These are phyloP conservation scores for Pinus taeda DNA, from an alignment of 75 land plant genomes.

Conservation along the genomic window DNA sequence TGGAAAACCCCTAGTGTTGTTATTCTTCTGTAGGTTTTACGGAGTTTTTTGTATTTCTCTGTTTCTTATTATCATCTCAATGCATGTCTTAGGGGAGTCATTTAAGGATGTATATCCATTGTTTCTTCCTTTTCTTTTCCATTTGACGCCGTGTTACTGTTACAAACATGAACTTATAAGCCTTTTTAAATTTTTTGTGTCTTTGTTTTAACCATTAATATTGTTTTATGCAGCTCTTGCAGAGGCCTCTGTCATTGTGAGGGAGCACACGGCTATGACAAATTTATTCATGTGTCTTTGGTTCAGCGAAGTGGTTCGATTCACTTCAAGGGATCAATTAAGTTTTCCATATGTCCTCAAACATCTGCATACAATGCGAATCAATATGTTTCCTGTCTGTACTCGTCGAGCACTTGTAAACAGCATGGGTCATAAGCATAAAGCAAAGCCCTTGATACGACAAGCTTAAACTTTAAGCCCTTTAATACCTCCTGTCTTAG, in stretches of 20 bases:
- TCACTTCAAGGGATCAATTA: conserved; percentile 96
- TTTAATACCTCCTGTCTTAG: too few relatives aligned
- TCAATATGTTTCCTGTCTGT: conserved; percentile 96
- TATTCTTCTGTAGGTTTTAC: too few relatives aligned
- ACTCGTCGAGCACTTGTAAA: conserved; percentile 96
- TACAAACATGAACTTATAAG: too few relatives aligned
- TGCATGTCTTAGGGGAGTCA: too few relatives aligned
- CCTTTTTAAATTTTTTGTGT: too few relatives aligned
- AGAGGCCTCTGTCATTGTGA: conserved; percentile 93
- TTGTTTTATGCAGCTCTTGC: conserved; percentile 68
- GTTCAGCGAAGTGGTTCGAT: conserved; percentile 97
- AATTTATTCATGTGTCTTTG: conserved; percentile 96
- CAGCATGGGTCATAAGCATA: conserved; percentile 88
- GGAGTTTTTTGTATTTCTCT: too few relatives aligned
- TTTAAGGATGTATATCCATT: background rate
- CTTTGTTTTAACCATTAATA: too few relatives aligned
- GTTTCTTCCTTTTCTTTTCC: background rate
- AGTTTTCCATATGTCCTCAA: conserved; percentile 93
- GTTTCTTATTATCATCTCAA: too few relatives aligned
- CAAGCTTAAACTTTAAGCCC: too few relatives aligned
- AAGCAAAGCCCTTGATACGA: conserved; percentile 68
- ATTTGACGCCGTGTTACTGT: background rate
- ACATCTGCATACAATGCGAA: conserved; percentile 48
- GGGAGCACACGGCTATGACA: conserved; percentile 79
- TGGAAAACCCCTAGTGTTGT: too few relatives aligned